These are phyloP conservation scores for Phytopythium ostracodes DNA, from an alignment of 352 stramenopile species.

Conservation along the genomic window DNA sequence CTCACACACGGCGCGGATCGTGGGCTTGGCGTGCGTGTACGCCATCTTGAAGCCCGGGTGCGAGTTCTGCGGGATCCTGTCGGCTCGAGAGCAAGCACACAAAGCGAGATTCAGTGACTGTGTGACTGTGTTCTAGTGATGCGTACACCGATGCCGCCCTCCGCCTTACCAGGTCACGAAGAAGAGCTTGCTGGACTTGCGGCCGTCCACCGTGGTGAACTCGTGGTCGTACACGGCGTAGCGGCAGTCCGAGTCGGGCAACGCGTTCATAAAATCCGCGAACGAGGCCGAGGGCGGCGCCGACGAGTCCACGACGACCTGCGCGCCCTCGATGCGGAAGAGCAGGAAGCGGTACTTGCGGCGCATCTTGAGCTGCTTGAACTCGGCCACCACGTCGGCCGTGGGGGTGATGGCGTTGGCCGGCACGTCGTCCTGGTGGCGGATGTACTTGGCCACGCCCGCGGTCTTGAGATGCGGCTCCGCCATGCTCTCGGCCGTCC, in stretches of 20 bases:
- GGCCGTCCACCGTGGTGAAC: conserved; percentile 64
- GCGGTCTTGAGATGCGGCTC: conserved; percentile 87
- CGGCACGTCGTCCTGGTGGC: conserved; percentile 68
- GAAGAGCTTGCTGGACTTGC: conserved; percentile 86
- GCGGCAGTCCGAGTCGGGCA: conserved; percentile 81
- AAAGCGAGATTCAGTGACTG: no score
- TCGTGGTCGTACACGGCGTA: conserved; percentile 89
- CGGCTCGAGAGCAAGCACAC: no score
- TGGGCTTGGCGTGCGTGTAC: conserved; percentile 85
- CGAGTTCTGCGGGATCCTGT: conserved; percentile 74
- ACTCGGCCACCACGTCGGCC: conserved; percentile 52
- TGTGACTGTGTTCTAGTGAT: no score
- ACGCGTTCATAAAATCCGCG: conserved; percentile 40
- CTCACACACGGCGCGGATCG: conserved; percentile 71
- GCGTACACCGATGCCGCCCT: no score
- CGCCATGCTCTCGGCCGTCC: conserved; percentile 28
- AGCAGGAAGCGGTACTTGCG: conserved; percentile 84
- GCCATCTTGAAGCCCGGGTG: conserved; percentile 85
- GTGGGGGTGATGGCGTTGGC: conserved; percentile 69
- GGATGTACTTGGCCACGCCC: conserved; percentile 69
- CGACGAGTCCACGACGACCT: conserved; percentile 59
- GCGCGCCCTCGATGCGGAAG: conserved; percentile 74
- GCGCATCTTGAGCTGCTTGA: conserved; percentile 88
- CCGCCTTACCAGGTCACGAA: conserved; percentile 88
- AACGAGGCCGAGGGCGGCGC: conserved; percentile 49